These are phyloP conservation scores for Phytopythium chamaehyphon DNA, from an alignment of 352 stramenopile species.

Conservation along the genomic window DNA sequence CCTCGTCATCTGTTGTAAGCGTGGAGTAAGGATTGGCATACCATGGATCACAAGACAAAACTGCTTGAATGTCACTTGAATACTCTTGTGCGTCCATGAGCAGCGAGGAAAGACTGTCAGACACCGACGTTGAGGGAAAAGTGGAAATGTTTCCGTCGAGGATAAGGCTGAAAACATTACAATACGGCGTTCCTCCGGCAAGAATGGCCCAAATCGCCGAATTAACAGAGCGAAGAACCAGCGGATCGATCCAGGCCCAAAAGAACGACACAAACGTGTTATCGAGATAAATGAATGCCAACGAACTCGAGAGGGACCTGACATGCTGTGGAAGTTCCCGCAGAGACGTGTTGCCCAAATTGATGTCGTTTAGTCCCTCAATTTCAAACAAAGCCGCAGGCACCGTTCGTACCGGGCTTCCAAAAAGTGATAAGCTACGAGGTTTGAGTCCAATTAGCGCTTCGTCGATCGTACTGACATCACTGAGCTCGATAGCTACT, in stretches of 20 bases:
- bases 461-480: slow-evolving; percentile 5
- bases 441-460: not conserved
- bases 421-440: slow-evolving; percentile 1
- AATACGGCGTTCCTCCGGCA: not conserved
- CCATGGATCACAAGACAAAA: too few species aligned
- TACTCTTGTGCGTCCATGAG: not conserved
- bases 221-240: not conserved
- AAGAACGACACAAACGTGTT: not conserved
- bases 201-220: not conserved
- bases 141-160: not conserved
- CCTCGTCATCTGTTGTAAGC: not conserved
- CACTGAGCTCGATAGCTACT: slow-evolving; percentile 5
- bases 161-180: not conserved
- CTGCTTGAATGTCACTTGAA: not conserved
- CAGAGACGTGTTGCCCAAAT: not conserved
- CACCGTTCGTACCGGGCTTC: not conserved
- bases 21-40: too few species aligned
- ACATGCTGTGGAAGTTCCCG: not conserved
- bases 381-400: not conserved
- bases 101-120: not conserved
- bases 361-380: not conserved
- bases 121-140: too few species aligned
- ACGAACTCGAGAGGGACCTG: not conserved
- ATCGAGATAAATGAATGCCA: not conserved
- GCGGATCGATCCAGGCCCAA: slow-evolving; percentile 1